Percentiles rank a stretch among this genome's conserved stretches.
phyloP scores from a whole-genome alignment of 108 stramenopile genomes.

The Cyclotella cryptica region DNA sequence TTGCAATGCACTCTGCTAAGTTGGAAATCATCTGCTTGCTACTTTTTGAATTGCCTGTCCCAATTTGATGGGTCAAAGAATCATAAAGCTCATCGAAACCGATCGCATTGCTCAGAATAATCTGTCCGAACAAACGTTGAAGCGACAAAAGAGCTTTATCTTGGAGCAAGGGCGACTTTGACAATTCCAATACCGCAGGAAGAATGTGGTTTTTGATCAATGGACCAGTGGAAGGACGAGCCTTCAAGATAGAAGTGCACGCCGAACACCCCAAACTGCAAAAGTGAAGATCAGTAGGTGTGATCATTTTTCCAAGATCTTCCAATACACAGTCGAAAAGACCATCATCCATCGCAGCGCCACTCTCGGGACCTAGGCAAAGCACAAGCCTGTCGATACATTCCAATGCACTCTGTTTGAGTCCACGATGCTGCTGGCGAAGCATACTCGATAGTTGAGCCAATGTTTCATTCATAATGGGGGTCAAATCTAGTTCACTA shows the following conservation, averaged over 20 bases:
- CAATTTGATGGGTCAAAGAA: constrained; percentile 60
- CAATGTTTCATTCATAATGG: constrained; percentile 78
- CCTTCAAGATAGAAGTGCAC: constrained; percentile 68
- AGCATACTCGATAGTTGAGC: constrained; percentile 85
- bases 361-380: constrained; percentile 55
- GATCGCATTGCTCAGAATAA: constrained; percentile 67
- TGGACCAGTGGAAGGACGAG: constrained; percentile 65
- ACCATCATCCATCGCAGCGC: constrained; percentile 30
- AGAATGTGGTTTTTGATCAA: constrained; percentile 69
- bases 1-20: constrained; percentile 82
- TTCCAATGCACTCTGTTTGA: constrained; percentile 88
- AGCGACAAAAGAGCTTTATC: constrained; percentile 85
- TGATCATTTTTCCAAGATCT: constrained; percentile 80
- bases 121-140: constrained; percentile 70
- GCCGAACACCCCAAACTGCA: constrained; percentile 84
- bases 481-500: constrained; percentile 67
- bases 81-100: constrained; percentile 75
- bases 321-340: constrained; percentile 77
- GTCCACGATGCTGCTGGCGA: constrained; percentile 85
- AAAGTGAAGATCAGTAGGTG: constrained; percentile 93
- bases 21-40: constrained; percentile 83
- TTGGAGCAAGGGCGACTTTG: constrained; percentile 91
- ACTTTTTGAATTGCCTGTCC: constrained; percentile 40
- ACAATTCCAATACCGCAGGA: constrained; percentile 78
- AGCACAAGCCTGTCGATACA: constrained; percentile 76